These are phyloP conservation scores for Ilex paraguariensis DNA, from an alignment of 305 asterid species.

Conservation along the genomic window DNA sequence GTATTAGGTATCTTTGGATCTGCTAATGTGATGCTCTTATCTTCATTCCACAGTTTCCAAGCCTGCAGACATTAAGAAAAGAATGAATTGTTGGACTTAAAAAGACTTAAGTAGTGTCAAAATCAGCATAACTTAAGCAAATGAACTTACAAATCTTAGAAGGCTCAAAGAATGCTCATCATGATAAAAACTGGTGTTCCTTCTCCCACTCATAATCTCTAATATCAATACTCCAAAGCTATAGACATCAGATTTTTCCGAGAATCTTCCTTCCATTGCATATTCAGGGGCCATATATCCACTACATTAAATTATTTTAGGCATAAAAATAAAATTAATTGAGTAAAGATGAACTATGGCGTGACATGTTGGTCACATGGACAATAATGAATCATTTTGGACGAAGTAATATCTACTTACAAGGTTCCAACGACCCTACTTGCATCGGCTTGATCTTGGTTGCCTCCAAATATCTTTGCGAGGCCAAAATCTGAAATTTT, in stretches of 20 bases:
- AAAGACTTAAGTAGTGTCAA: not conserved
- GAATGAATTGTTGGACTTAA: too few species aligned
- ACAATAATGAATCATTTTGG: not conserved
- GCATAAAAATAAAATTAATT: too few species aligned
- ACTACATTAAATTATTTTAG: constrained; percentile 2
- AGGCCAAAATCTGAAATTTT: constrained; percentile 24
- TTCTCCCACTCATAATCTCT: constrained; percentile 28
- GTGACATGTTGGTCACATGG: too few species aligned
- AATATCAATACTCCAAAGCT: constrained; percentile 29
- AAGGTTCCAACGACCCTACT: constrained; percentile 20
- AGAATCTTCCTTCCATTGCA: constrained; percentile 28
- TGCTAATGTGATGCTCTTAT: not conserved
- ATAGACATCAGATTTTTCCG: constrained; percentile 30
- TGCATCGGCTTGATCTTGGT: constrained; percentile 17
- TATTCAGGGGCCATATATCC: constrained; percentile 38
- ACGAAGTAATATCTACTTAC: constrained; percentile 3
- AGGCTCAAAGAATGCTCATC: constrained; percentile 17
- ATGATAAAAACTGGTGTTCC: constrained; percentile 15
- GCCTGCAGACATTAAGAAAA: constrained; percentile 12
- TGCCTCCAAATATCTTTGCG: constrained; percentile 17
- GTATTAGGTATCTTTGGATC: constrained; percentile 9
- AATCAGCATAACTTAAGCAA: not conserved
- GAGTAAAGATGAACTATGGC: not conserved
- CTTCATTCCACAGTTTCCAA: constrained; percentile 23
- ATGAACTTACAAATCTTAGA: constrained; percentile 24